These are phyloP conservation scores for Plasmodium gaboni DNA, from an alignment of 169 alveolate species.

Conservation along the genomic window DNA sequence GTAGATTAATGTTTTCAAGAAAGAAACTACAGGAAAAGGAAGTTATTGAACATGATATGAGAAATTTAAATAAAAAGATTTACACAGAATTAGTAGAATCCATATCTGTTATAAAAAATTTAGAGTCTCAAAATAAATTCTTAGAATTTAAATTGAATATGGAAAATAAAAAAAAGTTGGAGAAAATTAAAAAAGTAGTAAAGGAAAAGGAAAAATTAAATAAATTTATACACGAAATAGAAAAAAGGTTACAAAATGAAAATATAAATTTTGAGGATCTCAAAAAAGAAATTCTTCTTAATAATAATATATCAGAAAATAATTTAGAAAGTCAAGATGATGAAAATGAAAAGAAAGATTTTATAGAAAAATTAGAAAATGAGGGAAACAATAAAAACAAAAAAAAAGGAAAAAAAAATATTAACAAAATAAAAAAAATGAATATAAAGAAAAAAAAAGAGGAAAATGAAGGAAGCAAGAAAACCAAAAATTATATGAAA, in stretches of 20 bases:
- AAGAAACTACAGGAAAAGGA: constrained; percentile 81
- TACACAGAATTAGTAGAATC: constrained; percentile 83
- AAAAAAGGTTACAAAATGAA: constrained; percentile 41
- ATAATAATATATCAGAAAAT: constrained; percentile 12
- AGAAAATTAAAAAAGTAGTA: constrained; percentile 21
- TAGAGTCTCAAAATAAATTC: constrained; percentile 70
- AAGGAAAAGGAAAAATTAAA: constrained; percentile 18
- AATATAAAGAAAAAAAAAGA: constrained; percentile 11
- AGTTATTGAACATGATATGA: constrained; percentile 81
- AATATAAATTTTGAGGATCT: constrained; percentile 31
- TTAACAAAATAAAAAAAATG: constrained; percentile 14
- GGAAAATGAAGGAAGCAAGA: neutral
- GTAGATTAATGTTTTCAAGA: constrained; percentile 77
- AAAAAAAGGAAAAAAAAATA: neutral
- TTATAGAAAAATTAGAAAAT: constrained; percentile 14
- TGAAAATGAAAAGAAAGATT: constrained; percentile 2
- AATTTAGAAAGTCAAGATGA: constrained; percentile 57
- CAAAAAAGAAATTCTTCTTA: constrained; percentile 61
- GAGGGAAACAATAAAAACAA: constrained; percentile 1
- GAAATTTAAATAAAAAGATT: constrained; percentile 78
- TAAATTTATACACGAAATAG: constrained; percentile 36
- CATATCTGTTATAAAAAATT: constrained; percentile 73
- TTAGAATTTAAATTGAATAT: constrained; percentile 43
- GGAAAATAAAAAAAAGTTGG: constrained; percentile 72
- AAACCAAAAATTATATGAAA: neutral